phyloP scores from a whole-genome alignment of 23 red algal species.

The Agarophyton chilense region DNA sequence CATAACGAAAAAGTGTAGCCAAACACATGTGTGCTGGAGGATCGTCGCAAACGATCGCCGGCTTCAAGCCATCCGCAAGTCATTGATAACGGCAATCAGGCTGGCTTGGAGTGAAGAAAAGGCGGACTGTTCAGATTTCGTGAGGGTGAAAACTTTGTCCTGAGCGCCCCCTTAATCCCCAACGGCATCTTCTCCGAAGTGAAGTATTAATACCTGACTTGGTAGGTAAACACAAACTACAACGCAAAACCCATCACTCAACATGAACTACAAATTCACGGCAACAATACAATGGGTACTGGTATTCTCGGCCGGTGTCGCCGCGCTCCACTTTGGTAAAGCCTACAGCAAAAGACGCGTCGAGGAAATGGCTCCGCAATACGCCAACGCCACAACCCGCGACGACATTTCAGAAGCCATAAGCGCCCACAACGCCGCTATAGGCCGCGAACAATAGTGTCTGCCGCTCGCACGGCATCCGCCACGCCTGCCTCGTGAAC shows the following conservation, averaged over 20 bases:
- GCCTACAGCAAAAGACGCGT: constrained; percentile 32
- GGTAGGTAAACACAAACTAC: too few relatives aligned
- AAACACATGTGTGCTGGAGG: too few relatives aligned
- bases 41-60: too few relatives aligned
- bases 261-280: constrained; percentile 68
- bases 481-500: constrained; percentile 75
- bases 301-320: constrained; percentile 42
- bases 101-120: too few relatives aligned
- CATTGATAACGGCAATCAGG: too few relatives aligned
- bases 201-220: too few relatives aligned
- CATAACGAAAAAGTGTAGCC: too few relatives aligned
- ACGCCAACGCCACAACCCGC: constrained; percentile 58
- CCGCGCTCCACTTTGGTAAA: constrained; percentile 64
- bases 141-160: too few relatives aligned
- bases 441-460: constrained; percentile 27
- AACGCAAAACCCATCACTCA: background rate
- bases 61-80: too few relatives aligned
- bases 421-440: constrained; percentile 51
- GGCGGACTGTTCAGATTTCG: too few relatives aligned
- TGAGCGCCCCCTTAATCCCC: too few relatives aligned
- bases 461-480: constrained; percentile 58
- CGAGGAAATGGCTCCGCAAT: constrained; percentile 39
- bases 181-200: too few relatives aligned
- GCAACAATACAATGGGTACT: constrained; percentile 53
- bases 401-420: constrained; percentile 66